phyloP scores from a whole-genome alignment of 192 early-diverging fungal genomes.

The Paraglomus brasilianum region DNA sequence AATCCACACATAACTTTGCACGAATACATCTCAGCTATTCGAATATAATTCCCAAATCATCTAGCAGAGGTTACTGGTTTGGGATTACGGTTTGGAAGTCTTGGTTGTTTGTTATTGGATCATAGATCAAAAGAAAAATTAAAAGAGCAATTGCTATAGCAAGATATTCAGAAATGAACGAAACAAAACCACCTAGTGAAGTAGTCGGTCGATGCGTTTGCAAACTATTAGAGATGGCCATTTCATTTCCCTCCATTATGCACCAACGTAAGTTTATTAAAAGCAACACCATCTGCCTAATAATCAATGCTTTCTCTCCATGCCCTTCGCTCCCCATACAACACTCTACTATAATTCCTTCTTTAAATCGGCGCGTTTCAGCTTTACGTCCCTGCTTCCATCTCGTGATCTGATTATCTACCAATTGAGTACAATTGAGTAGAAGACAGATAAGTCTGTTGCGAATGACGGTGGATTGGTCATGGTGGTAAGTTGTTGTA shows the following conservation, averaged over 20 bases:
- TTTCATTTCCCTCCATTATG: conserved; percentile 44
- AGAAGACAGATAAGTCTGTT: conserved; percentile 37
- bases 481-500: conserved; percentile 41
- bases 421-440: conserved; percentile 75
- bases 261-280: conserved; percentile 74
- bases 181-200: too few relatives aligned
- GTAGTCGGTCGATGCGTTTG: conserved; percentile 41
- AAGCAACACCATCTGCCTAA: conserved; percentile 76
- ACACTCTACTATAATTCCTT: conserved; percentile 90
- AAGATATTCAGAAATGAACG: too few relatives aligned
- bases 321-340: conserved; percentile 67
- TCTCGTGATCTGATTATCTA: conserved; percentile 72
- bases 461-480: conserved; percentile 37
- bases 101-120: conserved; percentile 36
- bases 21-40: conserved; percentile 68
- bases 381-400: conserved; percentile 71
- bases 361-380: conserved; percentile 91
- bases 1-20: too few relatives aligned
- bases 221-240: conserved; percentile 49
- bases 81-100: conserved; percentile 67
- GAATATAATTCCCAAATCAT: conserved; percentile 75
- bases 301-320: conserved; percentile 70
- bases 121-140: too few relatives aligned
- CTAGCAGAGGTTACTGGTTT: conserved; percentile 69
- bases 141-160: too few relatives aligned